These are phyloP conservation scores for Termitomyces sp. DNA, from an alignment of 768 basidiomycete genomes.

Conservation along the genomic window DNA sequence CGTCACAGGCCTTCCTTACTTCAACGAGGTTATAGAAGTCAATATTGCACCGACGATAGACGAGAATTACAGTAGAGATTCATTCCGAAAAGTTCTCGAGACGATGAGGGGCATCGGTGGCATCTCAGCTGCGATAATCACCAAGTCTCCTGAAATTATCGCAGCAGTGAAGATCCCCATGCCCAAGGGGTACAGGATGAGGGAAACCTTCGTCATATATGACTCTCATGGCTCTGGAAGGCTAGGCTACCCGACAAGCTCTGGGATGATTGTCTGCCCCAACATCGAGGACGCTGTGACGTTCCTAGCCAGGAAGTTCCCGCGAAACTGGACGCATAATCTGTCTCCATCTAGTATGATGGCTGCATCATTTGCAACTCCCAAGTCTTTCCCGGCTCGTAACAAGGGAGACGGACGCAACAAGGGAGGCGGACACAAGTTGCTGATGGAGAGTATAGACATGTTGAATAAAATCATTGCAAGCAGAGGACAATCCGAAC, in stretches of 20 bases:
- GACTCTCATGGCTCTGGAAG: not conserved
- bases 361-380: not conserved
- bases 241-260: not conserved
- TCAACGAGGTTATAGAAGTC: not conserved
- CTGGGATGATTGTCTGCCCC: not conserved
- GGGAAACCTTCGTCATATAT: not conserved
- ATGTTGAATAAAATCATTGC: too few species aligned
- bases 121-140: not conserved
- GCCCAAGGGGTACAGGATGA: not conserved
- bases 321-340: rapidly evolving
- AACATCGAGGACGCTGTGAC: not conserved
- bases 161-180: not conserved
- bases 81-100: not conserved
- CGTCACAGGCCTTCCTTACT: not conserved
- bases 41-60: not conserved
- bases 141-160: not conserved
- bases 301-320: not conserved
- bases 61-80: too few species aligned
- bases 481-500: too few species aligned
- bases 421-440: too few species aligned
- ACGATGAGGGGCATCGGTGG: not conserved
- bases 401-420: too few species aligned
- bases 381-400: not conserved
- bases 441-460: not conserved
- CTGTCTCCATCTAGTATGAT: too few species aligned